Evolutionary conservation across 495 filamentous ascomycete species (phyloP).

Genomic region (Hypoxylon cercidicola): DNA sequence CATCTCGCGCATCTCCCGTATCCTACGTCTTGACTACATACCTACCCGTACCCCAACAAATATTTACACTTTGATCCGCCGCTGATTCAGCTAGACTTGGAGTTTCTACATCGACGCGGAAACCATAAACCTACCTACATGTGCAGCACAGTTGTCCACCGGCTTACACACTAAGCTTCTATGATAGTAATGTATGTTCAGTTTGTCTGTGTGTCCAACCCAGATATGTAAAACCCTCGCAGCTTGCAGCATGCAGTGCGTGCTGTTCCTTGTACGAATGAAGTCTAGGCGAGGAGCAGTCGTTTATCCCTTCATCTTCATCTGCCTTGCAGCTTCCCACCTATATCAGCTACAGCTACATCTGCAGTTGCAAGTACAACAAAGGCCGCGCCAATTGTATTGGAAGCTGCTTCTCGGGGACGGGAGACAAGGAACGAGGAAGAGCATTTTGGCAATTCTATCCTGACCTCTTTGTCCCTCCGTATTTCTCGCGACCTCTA

Average conservation of each 20-base stretch:
- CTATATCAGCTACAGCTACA: neutral
- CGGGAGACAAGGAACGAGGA: neutral
- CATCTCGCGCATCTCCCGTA: neutral
- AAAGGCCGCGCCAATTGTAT: neutral
- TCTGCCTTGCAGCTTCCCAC: neutral
- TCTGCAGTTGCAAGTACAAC: neutral
- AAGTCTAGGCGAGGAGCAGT: neutral
- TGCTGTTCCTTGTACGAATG: neutral
- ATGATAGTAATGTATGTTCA: slow-evolving; percentile 33
- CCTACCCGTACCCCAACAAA: neutral
- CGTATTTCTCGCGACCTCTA: slow-evolving; percentile 20
- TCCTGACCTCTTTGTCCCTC: slow-evolving; percentile 23
- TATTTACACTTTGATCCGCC: slow-evolving; percentile 16
- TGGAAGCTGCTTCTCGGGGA: slow-evolving; percentile 3
- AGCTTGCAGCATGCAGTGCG: too few relatives aligned
- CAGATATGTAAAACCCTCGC: neutral
- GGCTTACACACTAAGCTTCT: slow-evolving; percentile 4
- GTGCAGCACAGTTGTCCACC: slow-evolving; percentile 2
- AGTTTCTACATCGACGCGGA: slow-evolving; percentile 17
- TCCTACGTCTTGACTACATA: neutral
- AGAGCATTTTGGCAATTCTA: neutral
- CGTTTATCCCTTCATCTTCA: neutral
- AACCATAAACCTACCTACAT: slow-evolving; percentile 9
- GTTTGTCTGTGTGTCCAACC: neutral
- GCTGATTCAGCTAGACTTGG: slow-evolving; percentile 19